Base-by-base conservation (phyloP, 352 stramenopile genomes). In the Pythium graminicola region DNA sequence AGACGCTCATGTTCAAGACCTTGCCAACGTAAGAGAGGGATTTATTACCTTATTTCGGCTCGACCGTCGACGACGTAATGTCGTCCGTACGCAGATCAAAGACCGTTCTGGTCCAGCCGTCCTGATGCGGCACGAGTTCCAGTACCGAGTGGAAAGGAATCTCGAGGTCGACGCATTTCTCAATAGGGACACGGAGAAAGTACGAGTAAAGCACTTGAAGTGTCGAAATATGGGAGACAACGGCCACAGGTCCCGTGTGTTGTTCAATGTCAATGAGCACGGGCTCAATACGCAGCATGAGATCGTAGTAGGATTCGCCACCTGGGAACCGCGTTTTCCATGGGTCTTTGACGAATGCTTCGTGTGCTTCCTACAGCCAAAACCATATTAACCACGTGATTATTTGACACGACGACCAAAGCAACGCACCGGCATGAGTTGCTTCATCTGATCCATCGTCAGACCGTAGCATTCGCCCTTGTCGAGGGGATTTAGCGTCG, bases 231-330 rank as follows among this genome's bases (percentile, higher is more conserved):
- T 92, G 81, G 3, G 81, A 91, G 24, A 94, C 80, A n/a, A 94
- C 78, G 11, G 89, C 53, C 44, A 94, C 83, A 7, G 83, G 81
- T 0, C 81, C 76, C n/a, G 81, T 91, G 62, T 91, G 80, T 45
- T 93, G 81, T 54, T 93, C 84, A 29, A 97, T 90, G 67, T 97
- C 91, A 54, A 97, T 96, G 48, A 97, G 83, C 40, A 97, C 76
- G 24, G 89, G 88, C 54, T 95, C 78, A 20, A 97, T 65, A 16
- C 92, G 84, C 56, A 95, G 66, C 72, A 97, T 97, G 23, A 98
- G 83, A 62, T 98, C 92, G 39, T 91, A 79, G 65, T 97, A 98
- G 7, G 86, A 96, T 70, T 98, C 92, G 49, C 90, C 92, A 14
- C 89, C 89, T 0, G 85, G 86, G 50, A 92, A 92, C 13, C 81